phyloP scores from a whole-genome alignment of 768 basidiomycete genomes.

The Mycena indigotica region DNA sequence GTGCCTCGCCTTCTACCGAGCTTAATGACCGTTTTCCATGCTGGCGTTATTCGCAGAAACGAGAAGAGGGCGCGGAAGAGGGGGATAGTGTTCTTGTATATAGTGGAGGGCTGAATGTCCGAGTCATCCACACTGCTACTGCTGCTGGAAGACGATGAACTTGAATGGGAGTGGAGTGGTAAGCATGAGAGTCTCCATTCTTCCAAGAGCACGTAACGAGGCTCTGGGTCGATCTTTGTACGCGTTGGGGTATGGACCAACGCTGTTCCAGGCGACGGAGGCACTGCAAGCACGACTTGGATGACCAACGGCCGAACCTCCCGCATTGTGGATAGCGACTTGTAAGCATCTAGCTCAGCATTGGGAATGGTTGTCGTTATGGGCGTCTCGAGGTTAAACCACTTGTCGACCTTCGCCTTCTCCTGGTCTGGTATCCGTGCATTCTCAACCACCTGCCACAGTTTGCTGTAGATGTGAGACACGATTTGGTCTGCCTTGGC shows the following conservation, averaged over 20 bases:
- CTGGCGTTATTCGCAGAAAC: conserved; percentile 70
- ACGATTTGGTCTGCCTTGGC: conserved; percentile 83
- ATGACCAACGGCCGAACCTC: conserved; percentile 51
- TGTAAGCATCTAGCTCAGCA: conserved; percentile 61
- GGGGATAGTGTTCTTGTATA: conserved; percentile 85
- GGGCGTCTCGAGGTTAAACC: conserved; percentile 85
- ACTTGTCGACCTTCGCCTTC: conserved; percentile 66
- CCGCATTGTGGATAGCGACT: conserved; percentile 51
- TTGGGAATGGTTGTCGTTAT: conserved; percentile 71
- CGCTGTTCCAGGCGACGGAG: conserved; percentile 72
- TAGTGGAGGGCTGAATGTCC: conserved; percentile 69
- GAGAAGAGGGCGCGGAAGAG: conserved; percentile 79
- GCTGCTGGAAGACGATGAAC: neutral
- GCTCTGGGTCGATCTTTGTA: conserved; percentile 67
- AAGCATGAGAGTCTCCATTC: conserved; percentile 52
- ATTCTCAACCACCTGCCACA: conserved; percentile 72
- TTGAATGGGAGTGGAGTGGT: neutral
- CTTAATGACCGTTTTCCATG: conserved; percentile 73
- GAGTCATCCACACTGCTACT: conserved; percentile 25
- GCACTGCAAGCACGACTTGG: conserved; percentile 70
- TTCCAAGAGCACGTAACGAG: conserved; percentile 72
- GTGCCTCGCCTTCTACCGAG: conserved; percentile 27
- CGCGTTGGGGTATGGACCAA: conserved; percentile 72
- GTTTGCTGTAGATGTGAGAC: conserved; percentile 80
- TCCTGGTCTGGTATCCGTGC: conserved; percentile 52